Conservation (phyloP, 495 filamentous ascomycete species). For the Aspergillus ellipticus region DNA sequence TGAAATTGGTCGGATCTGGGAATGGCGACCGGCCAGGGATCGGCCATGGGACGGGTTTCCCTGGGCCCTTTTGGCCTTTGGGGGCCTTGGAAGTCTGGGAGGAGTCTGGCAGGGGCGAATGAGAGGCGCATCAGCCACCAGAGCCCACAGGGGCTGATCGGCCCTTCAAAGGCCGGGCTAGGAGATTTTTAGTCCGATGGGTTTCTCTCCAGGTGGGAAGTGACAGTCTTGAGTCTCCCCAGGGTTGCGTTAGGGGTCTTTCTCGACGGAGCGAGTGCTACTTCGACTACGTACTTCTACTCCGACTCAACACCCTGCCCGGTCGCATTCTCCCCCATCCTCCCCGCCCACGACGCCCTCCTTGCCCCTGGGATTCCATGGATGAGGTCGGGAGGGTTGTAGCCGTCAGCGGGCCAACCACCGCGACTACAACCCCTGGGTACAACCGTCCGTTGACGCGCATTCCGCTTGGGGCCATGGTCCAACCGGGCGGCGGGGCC, state of each 20-base stretch:
- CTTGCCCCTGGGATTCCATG: not conserved
- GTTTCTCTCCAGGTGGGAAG: not conserved
- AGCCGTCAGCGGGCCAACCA: not conserved
- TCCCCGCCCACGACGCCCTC: not conserved
- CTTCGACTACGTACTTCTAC: too few relatives aligned
- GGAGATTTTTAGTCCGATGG: not conserved
- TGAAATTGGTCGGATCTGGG: conserved; percentile 7
- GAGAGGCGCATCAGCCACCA: conserved; percentile 4
- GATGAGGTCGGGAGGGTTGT: not conserved
- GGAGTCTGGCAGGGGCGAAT: conserved; percentile 2
- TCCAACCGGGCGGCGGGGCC: conserved; percentile 1
- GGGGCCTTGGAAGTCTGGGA: not conserved
- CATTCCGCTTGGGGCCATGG: conserved; percentile 1
- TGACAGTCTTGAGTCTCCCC: conserved; percentile 3
- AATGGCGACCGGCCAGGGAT: conserved; percentile 10
- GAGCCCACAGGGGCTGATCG: conserved; percentile 1
- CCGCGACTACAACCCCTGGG: not conserved
- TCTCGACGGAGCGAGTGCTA: too few relatives aligned
- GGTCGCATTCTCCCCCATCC: not conserved
- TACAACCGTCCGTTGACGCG: conserved; percentile 2
- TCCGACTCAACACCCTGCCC: too few relatives aligned
- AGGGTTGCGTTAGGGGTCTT: conserved; percentile 5
- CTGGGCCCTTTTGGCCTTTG: conserved; percentile 6
- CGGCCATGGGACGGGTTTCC: conserved; percentile 12
- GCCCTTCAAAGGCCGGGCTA: not conserved